Evolutionary conservation across 345 rosid genomes (phyloP).

Genomic region (Gossypium arboreum): DNA sequence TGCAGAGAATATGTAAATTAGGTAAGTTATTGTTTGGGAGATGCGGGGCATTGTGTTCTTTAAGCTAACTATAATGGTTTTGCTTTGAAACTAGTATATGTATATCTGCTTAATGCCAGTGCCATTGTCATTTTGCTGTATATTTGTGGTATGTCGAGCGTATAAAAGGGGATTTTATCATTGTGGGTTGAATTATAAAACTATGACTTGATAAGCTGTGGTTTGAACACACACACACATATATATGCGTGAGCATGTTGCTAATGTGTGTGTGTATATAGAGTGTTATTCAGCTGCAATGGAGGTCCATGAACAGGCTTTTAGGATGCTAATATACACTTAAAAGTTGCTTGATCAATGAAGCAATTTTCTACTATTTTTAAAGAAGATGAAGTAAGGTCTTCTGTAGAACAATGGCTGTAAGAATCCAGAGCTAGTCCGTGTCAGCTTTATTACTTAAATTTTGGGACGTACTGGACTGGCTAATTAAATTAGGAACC

Average conservation of each 20-base stretch:
- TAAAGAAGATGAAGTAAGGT: not conserved
- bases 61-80: not conserved
- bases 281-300: not conserved
- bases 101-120: not conserved
- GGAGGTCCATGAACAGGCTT: not conserved
- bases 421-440: too few species aligned
- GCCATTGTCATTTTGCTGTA: not conserved
- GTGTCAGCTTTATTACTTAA: too few species aligned
- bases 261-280: too few species aligned
- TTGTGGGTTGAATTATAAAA: not conserved
- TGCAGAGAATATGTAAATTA: not conserved
- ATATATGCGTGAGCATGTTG: too few species aligned
- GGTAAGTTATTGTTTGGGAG: not conserved
- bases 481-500: too few species aligned
- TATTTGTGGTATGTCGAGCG: not conserved
- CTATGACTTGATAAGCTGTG: not conserved
- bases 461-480: too few species aligned
- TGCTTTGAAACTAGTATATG: not conserved
- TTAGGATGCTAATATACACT: too few species aligned
- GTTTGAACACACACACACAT: too few species aligned
- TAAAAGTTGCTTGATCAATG: too few species aligned
- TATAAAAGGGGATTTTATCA: not conserved
- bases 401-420: too few species aligned
- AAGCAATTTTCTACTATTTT: too few species aligned
- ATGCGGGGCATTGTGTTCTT: not conserved